Evolutionary conservation across 768 basidiomycete species (phyloP).

Genomic region (Tulasnella sp.): DNA sequence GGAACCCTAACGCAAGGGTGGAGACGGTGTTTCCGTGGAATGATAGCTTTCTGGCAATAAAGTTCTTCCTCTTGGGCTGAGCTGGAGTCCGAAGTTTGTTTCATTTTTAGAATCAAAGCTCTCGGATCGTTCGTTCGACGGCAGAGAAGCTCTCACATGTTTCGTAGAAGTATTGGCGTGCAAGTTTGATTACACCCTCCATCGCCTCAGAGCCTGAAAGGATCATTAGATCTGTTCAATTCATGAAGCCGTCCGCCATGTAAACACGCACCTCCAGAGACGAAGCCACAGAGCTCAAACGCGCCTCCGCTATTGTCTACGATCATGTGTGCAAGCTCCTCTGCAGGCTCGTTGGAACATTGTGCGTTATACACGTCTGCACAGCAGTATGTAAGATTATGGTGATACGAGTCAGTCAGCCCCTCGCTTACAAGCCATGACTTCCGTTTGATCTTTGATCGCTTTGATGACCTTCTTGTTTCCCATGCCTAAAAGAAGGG

Average conservation of each 20-base stretch:
- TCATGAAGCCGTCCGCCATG: neutral
- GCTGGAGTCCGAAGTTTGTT: constrained; percentile 34
- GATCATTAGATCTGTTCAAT: neutral
- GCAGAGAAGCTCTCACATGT: constrained; percentile 15
- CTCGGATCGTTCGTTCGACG: too few relatives aligned
- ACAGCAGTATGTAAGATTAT: neutral
- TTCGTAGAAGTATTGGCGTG: constrained; percentile 46
- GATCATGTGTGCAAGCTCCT: constrained; percentile 59
- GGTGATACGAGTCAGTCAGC: too few relatives aligned
- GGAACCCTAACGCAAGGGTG: constrained; percentile 56
- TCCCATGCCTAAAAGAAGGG: constrained; percentile 17
- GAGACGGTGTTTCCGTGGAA: constrained; percentile 79
- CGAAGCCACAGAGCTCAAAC: constrained; percentile 60
- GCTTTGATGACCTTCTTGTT: constrained; percentile 32
- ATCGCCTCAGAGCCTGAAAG: constrained; percentile 72
- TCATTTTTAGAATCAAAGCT: neutral
- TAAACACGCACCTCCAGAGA: constrained; percentile 50
- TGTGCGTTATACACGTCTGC: constrained; percentile 87
- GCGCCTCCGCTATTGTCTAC: constrained; percentile 60
- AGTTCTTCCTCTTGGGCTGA: constrained; percentile 61
- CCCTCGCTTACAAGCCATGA: constrained; percentile 60
- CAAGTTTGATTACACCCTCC: constrained; percentile 76
- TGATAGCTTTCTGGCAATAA: constrained; percentile 66
- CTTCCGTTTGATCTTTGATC: constrained; percentile 70
- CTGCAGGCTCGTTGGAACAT: constrained; percentile 68